Evolutionary conservation across 345 rosid genomes (phyloP), one percentile per base, ranked within the genome.

Genomic region (Moringa oleifera): DNA sequence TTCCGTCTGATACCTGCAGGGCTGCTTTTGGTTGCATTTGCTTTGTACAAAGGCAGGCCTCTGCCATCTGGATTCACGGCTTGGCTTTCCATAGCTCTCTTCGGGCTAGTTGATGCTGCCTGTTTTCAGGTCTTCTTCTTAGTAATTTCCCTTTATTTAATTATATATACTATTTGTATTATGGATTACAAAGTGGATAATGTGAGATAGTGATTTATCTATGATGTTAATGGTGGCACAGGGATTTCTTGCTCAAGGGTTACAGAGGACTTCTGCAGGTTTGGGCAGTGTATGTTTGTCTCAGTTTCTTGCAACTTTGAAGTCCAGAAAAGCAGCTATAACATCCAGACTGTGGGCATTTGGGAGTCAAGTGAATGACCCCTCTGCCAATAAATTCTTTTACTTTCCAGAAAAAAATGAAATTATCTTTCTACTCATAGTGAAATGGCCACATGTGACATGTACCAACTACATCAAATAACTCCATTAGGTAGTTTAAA

Each of bases 1-100:
- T 93, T 93, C 70, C 90, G 98, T 13, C 81, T 93, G 62, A 80
- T 93, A 49, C 98, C 97, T 6, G 87, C 98, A 1, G 97, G 98
- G 20, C 73, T 87, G 55, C 59, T 89, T 55, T 75, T 93, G 33
- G 75, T 93, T 66, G 84, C 78, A 0, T 93, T 83, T 72, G 96
- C 96, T n/a, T 71, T 72, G 36, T 84, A 75, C 58, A 82, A 70
- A 55, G 78, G 90, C 20, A 77, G 88, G 54, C 82, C 77, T 54
- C 49, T 72, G 2, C 98, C 98, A 25, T 77, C 83, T 72, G 98
- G 97, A 20, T 18, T 77, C 79, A 63, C 25, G 53, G 97, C 97
- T 67, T 90, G 98, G 96, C 66, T 86, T 67, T 85, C 98, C 55
- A 93, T 93, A 63, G 49, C 84, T 57, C 79, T 93, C 72, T 93